A percentile compares a stretch with the other conserved stretches of the same genome.
These are phyloP conservation scores for Neolentinus lepideus DNA, from an alignment of 1,284 basidiomycete species.

Conservation along the genomic window DNA sequence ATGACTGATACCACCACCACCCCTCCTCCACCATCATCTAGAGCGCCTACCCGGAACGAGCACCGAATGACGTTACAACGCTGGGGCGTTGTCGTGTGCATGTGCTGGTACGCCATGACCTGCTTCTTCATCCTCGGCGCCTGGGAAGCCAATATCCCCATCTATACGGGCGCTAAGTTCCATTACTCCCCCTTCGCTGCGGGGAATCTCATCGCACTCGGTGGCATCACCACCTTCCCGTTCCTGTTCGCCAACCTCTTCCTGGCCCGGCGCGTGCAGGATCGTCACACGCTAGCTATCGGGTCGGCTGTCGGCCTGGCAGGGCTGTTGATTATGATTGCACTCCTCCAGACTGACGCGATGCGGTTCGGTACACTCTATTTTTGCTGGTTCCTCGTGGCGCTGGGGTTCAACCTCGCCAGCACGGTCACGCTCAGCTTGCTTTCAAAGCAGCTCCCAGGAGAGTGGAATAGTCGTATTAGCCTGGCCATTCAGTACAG, in stretches of 20 bases:
- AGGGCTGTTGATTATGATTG: conserved; percentile 45
- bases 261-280: conserved; percentile 50
- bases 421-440: conserved; percentile 60
- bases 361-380: conserved; percentile 48
- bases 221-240: conserved; percentile 54
- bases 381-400: conserved; percentile 59
- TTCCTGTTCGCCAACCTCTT: conserved; percentile 59
- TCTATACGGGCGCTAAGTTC: conserved; percentile 48
- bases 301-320: conserved; percentile 43
- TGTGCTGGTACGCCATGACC: conserved; percentile 70
- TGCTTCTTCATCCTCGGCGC: conserved; percentile 68
- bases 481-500: conserved; percentile 61
- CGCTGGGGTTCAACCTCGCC: conserved; percentile 64
- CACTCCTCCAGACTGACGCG: conserved; percentile 18
- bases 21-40: neutral
- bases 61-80: conserved; percentile 12
- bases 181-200: conserved; percentile 55
- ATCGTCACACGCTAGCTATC: conserved; percentile 49
- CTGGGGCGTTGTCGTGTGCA: conserved; percentile 49
- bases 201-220: conserved; percentile 67
- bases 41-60: conserved; percentile 6
- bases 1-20: neutral
- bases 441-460: conserved; percentile 60
- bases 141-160: conserved; percentile 68
- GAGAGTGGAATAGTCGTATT: conserved; percentile 47